Base-by-base conservation (phyloP, 768 basidiomycete genomes). In the Pleurotus citrinopileatus region DNA sequence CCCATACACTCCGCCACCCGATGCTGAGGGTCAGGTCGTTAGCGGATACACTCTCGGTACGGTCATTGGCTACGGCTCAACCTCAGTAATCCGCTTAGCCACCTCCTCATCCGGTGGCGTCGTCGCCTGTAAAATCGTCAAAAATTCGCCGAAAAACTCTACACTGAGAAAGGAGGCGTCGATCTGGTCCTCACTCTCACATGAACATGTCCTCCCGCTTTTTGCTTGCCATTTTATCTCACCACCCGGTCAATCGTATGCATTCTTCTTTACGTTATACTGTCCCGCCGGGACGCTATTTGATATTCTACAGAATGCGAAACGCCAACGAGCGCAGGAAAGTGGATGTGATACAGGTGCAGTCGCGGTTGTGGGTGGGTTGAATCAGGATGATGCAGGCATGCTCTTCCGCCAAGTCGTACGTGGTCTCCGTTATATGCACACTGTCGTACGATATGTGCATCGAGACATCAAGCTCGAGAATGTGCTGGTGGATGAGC, bases 391-490 rank as follows among this genome's bases (percentile, higher is more conserved):
- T 59, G 90, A 91, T 62, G 86, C 79, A 3, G 89, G 89, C 47
- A 87, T 84, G 77, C 84, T 92, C 80, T 92, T 94, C 65, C 78
- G 86, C 52, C 91, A 95, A 74, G 80, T 95, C 60, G 89, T 91
- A 47, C 75, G 87, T 52, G 92, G 90, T 17, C 69, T 94, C 64
- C 79, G 83, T 50, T 94, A 94, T 71, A 69, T 96, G 64, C 93
- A 96, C 67, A 82, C 87, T 55, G 80, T 81, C 37, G 87, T 84
- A 23, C 70, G 78, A 6, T 82, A 88, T 60, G 88, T 95, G 52
- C 96, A 99, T 73, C 82, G 94, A 61, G 97, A 99, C 71, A 75
- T 99, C 68, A 99, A 99, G 74, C 82, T 97, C 55, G 97, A 98
- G 72, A 99, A 99, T 73, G 84, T 98, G 45, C 82, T 98, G 38